Evolutionary conservation across 305 asterid species (phyloP).

Genomic region (Nicotiana rustica): DNA sequence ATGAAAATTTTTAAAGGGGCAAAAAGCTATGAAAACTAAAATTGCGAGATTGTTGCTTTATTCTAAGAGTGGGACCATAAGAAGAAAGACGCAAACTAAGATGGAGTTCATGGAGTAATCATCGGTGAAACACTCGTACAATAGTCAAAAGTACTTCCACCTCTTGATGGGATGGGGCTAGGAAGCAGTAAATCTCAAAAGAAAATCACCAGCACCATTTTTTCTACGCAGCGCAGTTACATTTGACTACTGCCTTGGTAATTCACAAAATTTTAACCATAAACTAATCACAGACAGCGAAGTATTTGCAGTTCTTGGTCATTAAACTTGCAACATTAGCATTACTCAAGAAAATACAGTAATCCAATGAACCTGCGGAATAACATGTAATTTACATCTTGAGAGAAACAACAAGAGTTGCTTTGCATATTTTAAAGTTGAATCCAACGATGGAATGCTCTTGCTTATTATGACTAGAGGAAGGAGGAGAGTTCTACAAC

Average conservation of each 20-base stretch:
- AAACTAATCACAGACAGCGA: not conserved
- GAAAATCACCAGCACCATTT: not conserved
- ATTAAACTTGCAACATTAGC: not conserved
- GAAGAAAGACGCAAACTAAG: slow-evolving; percentile 17
- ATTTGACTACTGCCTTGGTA: not conserved
- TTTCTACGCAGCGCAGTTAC: not conserved
- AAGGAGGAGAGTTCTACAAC: not conserved
- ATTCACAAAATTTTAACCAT: not conserved
- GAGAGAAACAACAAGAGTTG: not conserved
- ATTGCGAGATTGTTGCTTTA: not conserved
- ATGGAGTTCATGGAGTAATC: not conserved
- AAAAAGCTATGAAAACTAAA: not conserved
- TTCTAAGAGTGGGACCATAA: not conserved
- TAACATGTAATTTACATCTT: not conserved
- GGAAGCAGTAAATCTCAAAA: not conserved
- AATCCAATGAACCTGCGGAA: not conserved
- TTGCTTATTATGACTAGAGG: not conserved
- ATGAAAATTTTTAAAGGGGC: not conserved
- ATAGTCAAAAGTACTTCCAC: not conserved
- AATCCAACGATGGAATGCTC: not conserved
- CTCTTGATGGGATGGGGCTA: not conserved
- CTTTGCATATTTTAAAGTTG: not conserved
- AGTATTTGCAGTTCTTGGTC: not conserved
- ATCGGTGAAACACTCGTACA: not conserved
- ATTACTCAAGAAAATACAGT: slow-evolving; percentile 22